Conservation (phyloP, 2,329 filamentous ascomycete species). For the Colletotrichum viniferum region DNA sequence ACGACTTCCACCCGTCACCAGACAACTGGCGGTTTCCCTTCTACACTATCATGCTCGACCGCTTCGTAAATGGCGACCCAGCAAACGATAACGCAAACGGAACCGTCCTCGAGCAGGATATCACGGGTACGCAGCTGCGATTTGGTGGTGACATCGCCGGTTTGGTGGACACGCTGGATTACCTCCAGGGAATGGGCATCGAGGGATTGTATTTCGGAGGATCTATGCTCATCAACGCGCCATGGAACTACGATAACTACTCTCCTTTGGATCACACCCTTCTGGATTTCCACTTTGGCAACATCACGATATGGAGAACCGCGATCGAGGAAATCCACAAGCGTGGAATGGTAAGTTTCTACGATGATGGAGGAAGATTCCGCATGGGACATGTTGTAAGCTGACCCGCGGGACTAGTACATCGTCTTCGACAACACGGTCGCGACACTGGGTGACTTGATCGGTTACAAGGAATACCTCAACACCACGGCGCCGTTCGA, state of each 20-base stretch:
- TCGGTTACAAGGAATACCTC: conserved; percentile 65
- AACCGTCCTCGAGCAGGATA: conserved; percentile 65
- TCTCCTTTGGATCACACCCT: conserved; percentile 64
- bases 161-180: conserved; percentile 65
- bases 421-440: conserved; percentile 70
- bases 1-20: conserved; percentile 58
- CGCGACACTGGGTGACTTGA: conserved; percentile 66
- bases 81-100: conserved; percentile 67
- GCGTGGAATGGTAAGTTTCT: conserved; percentile 57
- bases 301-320: conserved; percentile 60
- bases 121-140: conserved; percentile 64
- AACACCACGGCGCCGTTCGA: conserved; percentile 63
- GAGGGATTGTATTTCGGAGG: conserved; percentile 68
- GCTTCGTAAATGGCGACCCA: conserved; percentile 69
- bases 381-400: conserved; percentile 37
- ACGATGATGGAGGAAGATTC: conserved; percentile 25
- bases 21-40: conserved; percentile 69
- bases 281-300: conserved; percentile 67
- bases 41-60: conserved; percentile 68
- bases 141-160: conserved; percentile 67
- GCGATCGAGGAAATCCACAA: conserved; percentile 63
- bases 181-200: conserved; percentile 68
- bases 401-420: conserved; percentile 68
- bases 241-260: conserved; percentile 68
- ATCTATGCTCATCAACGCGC: conserved; percentile 65